phyloP scores from a whole-genome alignment of 108 stramenopile species.

The Nitzschia sp. region DNA sequence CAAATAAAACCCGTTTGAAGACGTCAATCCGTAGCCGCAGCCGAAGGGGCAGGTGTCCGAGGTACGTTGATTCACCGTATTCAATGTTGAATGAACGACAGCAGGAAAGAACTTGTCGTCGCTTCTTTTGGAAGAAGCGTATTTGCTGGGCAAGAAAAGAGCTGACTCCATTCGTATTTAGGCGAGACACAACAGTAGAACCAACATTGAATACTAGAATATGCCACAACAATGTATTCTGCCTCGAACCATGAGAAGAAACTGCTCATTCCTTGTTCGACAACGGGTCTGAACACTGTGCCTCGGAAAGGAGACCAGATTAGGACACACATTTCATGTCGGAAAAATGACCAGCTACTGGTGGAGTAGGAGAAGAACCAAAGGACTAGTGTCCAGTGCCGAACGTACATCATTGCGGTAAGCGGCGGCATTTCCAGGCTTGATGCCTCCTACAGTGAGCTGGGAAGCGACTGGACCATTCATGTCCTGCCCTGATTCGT shows the following conservation, averaged over 20 bases:
- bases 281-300: slow-evolving; percentile 36
- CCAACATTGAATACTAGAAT: slow-evolving; percentile 1
- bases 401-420: slow-evolving; percentile 28
- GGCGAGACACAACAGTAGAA: background rate
- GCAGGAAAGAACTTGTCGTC: too few species aligned
- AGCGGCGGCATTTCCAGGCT: slow-evolving; percentile 25
- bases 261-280: slow-evolving; percentile 23
- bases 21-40: too few species aligned
- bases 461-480: slow-evolving; percentile 11
- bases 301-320: too few species aligned
- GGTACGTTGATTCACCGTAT: too few species aligned
- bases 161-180: too few species aligned
- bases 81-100: too few species aligned
- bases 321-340: slow-evolving; percentile 32
- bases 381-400: slow-evolving; percentile 29
- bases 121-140: too few species aligned
- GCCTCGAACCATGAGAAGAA: slow-evolving; percentile 12
- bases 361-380: slow-evolving; percentile 39
- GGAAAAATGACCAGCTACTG: slow-evolving; percentile 28
- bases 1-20: too few species aligned
- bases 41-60: too few species aligned
- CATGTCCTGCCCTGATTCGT: slow-evolving; percentile 30
- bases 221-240: slow-evolving; percentile 12
- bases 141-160: too few species aligned
- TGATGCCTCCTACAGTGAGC: slow-evolving; percentile 4